phyloP scores from a whole-genome alignment of 306 rosid genomes.

The Castanopsis chinensis region DNA sequence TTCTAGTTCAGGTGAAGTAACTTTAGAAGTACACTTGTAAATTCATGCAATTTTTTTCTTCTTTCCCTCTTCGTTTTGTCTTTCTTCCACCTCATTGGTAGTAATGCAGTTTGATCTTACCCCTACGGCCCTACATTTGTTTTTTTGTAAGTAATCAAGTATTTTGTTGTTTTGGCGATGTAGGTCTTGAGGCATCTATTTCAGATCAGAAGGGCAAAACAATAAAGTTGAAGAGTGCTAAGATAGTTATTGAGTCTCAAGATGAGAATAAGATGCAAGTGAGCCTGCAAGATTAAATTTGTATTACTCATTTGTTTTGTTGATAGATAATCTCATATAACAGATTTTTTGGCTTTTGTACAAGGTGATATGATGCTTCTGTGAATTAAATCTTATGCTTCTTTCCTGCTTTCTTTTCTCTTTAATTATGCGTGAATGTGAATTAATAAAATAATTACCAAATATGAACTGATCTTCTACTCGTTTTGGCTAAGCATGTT shows the following conservation, averaged over 20 bases:
- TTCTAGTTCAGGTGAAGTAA: constrained; percentile 43
- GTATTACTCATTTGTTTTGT: neutral
- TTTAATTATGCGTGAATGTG: neutral
- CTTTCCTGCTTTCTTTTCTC: neutral
- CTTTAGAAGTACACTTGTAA: neutral
- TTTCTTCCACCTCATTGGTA: neutral
- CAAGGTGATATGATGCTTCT: neutral
- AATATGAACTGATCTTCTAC: neutral
- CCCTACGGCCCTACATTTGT: neutral
- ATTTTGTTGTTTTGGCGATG: constrained; percentile 12
- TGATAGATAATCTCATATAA: neutral
- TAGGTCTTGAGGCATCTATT: constrained; percentile 77
- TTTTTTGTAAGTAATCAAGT: neutral
- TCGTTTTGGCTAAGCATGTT: constrained; percentile 2
- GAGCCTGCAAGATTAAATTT: constrained; percentile 25
- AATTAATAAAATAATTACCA: neutral
- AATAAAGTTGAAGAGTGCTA: constrained; percentile 38
- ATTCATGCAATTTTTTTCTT: neutral
- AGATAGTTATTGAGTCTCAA: constrained; percentile 52
- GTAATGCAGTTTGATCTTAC: neutral
- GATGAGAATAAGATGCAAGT: constrained; percentile 66
- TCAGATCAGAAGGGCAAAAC: constrained; percentile 43
- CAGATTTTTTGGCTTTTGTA: constrained; percentile 6
- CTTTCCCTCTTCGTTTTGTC: neutral
- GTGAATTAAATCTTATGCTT: neutral